phyloP scores from a whole-genome alignment of 192 early-diverging fungal genomes.

The Fimicolochytrium jonesii region DNA sequence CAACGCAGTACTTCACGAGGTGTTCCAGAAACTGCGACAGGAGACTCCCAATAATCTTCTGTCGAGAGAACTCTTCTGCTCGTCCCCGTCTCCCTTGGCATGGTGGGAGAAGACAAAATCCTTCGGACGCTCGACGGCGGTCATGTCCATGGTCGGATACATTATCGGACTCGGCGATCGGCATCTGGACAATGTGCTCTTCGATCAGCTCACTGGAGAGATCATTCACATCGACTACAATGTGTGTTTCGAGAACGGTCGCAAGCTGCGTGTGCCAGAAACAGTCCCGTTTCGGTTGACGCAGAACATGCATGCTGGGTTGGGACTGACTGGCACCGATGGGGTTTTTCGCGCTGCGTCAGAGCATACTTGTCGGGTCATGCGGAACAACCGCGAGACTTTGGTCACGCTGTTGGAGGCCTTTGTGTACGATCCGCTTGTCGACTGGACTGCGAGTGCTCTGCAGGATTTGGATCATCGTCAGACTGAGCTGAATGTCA shows the following conservation, averaged over 20 bases:
- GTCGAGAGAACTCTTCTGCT: conserved; percentile 61
- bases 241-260: conserved; percentile 70
- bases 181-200: conserved; percentile 71
- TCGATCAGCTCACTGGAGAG: conserved; percentile 43
- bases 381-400: conserved; percentile 40
- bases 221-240: conserved; percentile 75
- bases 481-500: conserved; percentile 38
- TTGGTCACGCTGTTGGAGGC: conserved; percentile 51
- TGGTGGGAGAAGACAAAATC: conserved; percentile 39
- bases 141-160: conserved; percentile 63
- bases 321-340: conserved; percentile 40
- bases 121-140: conserved; percentile 50
- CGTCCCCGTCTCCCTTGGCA: conserved; percentile 26
- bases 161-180: conserved; percentile 66
- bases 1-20: conserved; percentile 46
- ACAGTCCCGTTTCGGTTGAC: conserved; percentile 74
- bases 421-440: conserved; percentile 54
- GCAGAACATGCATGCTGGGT: conserved; percentile 35
- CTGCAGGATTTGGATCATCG: conserved; percentile 19
- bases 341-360: conserved; percentile 42
- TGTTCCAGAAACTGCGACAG: conserved; percentile 55
- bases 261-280: conserved; percentile 60
- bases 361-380: conserved; percentile 30
- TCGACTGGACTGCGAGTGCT: conserved; percentile 45
- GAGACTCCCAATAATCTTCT: conserved; percentile 67